phyloP scores from a whole-genome alignment of 2,329 filamentous ascomycete genomes.

The Emergomyces orientalis region DNA sequence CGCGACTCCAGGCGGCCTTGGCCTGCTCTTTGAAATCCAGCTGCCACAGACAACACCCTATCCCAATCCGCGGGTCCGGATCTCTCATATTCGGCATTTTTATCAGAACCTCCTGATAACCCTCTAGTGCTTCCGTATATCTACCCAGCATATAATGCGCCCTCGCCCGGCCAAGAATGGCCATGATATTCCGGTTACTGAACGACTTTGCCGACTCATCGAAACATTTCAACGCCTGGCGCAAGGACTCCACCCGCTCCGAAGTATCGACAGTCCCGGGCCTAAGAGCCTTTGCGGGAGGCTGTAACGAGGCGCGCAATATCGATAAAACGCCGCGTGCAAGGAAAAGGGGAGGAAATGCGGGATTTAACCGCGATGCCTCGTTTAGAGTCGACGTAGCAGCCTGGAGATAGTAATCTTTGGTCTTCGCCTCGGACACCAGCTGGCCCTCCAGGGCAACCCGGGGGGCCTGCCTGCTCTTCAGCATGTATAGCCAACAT shows the following conservation, averaged over 20 bases:
- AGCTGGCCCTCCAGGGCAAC: constrained; percentile 55
- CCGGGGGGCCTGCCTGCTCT: constrained; percentile 71
- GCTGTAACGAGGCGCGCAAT: constrained; percentile 74
- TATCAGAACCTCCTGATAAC: constrained; percentile 77
- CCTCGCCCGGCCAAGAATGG: constrained; percentile 78
- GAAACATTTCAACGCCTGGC: constrained; percentile 82
- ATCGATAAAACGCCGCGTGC: constrained; percentile 84
- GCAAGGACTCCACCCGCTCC: constrained; percentile 68
- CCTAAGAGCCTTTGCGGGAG: constrained; percentile 58
- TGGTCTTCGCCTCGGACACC: constrained; percentile 69
- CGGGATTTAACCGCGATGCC: constrained; percentile 85
- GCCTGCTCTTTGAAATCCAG: constrained; percentile 90
- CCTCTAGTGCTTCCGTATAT: constrained; percentile 70
- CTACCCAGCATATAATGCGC: constrained; percentile 79
- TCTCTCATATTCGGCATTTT: constrained; percentile 83
- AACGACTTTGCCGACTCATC: constrained; percentile 86
- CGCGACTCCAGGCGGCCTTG: constrained; percentile 79
- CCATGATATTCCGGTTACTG: constrained; percentile 80
- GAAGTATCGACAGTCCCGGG: constrained; percentile 55
- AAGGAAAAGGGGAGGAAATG: constrained; percentile 82
- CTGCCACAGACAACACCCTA: constrained; percentile 96
- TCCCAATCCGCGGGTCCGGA: constrained; percentile 89
- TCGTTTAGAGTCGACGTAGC: constrained; percentile 92
- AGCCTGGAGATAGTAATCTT: constrained; percentile 82
- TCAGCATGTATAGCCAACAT: constrained; percentile 86